Evolutionary conservation across 2,329 filamentous ascomycete genomes (phyloP).

Genomic region (Venturia aucupariae): DNA sequence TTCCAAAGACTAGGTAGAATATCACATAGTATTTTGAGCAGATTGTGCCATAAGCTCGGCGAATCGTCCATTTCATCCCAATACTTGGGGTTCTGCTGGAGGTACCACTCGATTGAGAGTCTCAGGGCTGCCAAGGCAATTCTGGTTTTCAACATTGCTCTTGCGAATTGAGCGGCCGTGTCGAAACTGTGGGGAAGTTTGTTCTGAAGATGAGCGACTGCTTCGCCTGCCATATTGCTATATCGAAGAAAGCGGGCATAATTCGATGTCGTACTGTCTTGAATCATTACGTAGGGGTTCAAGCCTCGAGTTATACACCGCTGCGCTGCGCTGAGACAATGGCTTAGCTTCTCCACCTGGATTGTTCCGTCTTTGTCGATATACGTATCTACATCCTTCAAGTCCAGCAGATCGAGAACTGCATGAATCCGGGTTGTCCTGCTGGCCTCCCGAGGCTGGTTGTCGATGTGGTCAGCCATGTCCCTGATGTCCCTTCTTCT

Average conservation of each 20-base stretch:
- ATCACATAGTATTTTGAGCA: background rate
- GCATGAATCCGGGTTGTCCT: background rate
- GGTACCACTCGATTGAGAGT: background rate
- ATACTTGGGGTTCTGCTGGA: background rate
- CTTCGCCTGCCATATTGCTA: background rate
- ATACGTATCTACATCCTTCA: background rate
- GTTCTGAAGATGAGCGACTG: background rate
- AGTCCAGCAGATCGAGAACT: background rate
- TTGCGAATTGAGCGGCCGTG: background rate
- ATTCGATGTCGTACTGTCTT: background rate
- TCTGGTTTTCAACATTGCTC: background rate
- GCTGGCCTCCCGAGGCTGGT: background rate
- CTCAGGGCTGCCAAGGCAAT: background rate
- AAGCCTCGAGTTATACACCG: background rate
- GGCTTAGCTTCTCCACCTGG: background rate
- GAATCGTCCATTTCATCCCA: background rate
- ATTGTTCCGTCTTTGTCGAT: background rate
- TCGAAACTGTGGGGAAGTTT: background rate
- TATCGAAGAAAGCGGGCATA: background rate
- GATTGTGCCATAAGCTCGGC: background rate
- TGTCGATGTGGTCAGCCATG: background rate
- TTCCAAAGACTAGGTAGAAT: background rate
- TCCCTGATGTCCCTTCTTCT: background rate
- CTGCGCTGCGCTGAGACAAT: background rate
- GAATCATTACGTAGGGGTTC: background rate